phyloP scores from a whole-genome alignment of 192 early-diverging fungal species.

The Radiomyces spectabilis region DNA sequence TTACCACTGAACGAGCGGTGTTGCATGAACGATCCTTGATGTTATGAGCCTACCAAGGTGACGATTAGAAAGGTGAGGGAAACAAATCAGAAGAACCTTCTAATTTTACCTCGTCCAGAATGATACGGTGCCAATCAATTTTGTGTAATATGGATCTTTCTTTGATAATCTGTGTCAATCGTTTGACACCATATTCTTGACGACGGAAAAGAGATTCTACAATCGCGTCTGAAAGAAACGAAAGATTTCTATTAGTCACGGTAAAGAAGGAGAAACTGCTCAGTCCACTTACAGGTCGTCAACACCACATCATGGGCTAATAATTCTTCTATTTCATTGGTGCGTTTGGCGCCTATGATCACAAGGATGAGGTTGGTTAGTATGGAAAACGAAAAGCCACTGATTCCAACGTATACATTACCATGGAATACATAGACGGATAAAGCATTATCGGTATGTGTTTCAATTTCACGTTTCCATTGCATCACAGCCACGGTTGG shows the following conservation, averaged over 20 bases:
- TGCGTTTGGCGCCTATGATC: conserved; percentile 38
- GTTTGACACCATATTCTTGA: conserved; percentile 62
- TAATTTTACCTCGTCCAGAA: conserved; percentile 58
- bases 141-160: conserved; percentile 63
- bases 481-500: conserved; percentile 84
- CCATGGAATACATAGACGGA: conserved; percentile 73
- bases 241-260: neutral
- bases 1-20: conserved; percentile 73
- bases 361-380: neutral
- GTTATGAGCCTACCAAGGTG: conserved; percentile 66
- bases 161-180: conserved; percentile 51
- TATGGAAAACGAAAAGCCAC: neutral
- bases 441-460: conserved; percentile 50
- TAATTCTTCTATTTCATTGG: conserved; percentile 45
- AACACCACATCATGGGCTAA: conserved; percentile 68
- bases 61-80: neutral
- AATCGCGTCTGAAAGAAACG: conserved; percentile 53
- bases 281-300: conserved; percentile 48
- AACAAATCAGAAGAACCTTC: neutral
- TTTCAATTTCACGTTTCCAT: conserved; percentile 76
- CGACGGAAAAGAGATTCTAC: conserved; percentile 68
- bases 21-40: conserved; percentile 85
- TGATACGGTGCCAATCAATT: conserved; percentile 75
- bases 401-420: neutral
- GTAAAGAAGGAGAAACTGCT: neutral